A percentile compares a stretch with the other conserved stretches of the same genome.
Conservation (phyloP, 768 basidiomycete genomes). For the Suillus spraguei region DNA sequence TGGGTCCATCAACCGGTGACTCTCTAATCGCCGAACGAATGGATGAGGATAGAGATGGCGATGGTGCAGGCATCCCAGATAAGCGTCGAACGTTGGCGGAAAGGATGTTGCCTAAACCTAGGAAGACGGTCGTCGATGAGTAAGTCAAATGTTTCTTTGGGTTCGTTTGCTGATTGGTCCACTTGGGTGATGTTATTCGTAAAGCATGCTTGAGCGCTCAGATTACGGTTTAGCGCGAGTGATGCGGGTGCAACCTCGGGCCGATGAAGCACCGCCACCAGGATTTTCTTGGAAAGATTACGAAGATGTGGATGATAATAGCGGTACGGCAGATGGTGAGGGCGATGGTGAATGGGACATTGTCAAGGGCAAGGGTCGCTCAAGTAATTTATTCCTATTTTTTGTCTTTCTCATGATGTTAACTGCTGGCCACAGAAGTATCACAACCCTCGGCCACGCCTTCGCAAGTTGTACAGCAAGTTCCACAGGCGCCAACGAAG, state of each 20-base stretch:
- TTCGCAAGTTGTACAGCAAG: constrained; percentile 27
- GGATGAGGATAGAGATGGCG: constrained; percentile 30
- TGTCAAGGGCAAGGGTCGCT: constrained; percentile 56
- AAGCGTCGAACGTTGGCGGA: constrained; percentile 55
- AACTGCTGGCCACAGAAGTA: constrained; percentile 18
- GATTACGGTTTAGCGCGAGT: constrained; percentile 62
- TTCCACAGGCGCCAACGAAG: constrained; percentile 58
- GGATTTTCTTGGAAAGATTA: constrained; percentile 82
- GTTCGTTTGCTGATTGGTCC: neutral
- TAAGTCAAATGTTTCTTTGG: constrained; percentile 31
- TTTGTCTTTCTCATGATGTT: constrained; percentile 6
- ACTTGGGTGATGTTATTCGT: constrained; percentile 16
- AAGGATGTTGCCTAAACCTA: constrained; percentile 62
- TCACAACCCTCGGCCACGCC: constrained; percentile 17
- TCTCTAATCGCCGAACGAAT: constrained; percentile 39
- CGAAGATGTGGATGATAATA: constrained; percentile 56
- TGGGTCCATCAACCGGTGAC: constrained; percentile 51
- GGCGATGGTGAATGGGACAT: constrained; percentile 81
- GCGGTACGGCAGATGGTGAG: constrained; percentile 57
- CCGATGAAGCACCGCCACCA: constrained; percentile 59
- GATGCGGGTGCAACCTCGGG: constrained; percentile 62
- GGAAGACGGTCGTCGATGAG: constrained; percentile 73
- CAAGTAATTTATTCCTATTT: constrained; percentile 36
- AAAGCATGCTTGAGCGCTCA: constrained; percentile 66
- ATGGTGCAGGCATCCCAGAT: constrained; percentile 36